Conservation (phyloP, 1,284 basidiomycete species). For the Ceratobasidium sp. region DNA sequence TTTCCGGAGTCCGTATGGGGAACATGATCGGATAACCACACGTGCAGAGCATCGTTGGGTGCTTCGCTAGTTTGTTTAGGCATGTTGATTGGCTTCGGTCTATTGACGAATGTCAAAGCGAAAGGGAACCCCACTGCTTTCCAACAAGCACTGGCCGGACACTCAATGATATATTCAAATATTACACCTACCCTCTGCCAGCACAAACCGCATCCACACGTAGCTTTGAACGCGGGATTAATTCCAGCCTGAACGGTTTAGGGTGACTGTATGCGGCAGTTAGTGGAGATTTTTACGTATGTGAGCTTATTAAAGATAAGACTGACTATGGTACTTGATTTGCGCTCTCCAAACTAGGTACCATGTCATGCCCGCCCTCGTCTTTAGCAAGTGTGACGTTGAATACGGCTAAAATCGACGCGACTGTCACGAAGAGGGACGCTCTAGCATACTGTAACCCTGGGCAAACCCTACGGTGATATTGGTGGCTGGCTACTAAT, state of each 20-base stretch:
- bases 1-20: background rate
- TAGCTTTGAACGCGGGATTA: constrained; percentile 23
- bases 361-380: constrained; percentile 48
- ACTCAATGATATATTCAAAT: background rate
- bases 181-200: background rate
- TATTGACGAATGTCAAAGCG: no score
- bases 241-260: constrained; percentile 15
- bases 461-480: constrained; percentile 42
- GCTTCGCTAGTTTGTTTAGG: no score
- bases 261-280: constrained; percentile 2
- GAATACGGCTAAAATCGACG: constrained; percentile 51
- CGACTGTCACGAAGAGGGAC: constrained; percentile 37
- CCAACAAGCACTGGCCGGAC: no score
- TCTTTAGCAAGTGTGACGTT: constrained; percentile 49
- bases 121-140: no score
- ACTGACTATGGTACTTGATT: constrained; percentile 36
- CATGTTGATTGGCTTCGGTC: no score
- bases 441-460: constrained; percentile 41
- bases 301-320: background rate
- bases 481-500: background rate
- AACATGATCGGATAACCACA: background rate
- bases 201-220: background rate
- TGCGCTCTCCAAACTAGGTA: background rate
- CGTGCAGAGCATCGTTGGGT: no score
- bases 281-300: background rate